phyloP scores from a whole-genome alignment of 768 basidiomycete genomes.

The Hydnomerulius pinastri region DNA sequence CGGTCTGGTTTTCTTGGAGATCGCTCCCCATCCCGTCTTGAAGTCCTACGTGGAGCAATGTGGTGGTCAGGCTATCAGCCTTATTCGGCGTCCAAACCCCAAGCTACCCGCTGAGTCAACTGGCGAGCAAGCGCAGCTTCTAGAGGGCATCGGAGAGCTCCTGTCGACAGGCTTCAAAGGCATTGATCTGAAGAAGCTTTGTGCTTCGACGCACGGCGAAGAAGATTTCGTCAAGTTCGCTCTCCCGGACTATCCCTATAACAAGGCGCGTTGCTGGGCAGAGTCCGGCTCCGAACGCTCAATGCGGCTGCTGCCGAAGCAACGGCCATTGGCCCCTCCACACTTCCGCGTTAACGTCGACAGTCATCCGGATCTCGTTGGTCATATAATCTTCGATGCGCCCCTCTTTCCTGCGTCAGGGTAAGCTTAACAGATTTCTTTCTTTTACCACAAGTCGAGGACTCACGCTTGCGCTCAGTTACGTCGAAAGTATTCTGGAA shows the following conservation, averaged over 20 bases:
- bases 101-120: constrained; percentile 14
- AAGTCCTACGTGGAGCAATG: constrained; percentile 23
- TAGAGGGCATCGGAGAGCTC: constrained; percentile 20
- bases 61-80: constrained; percentile 17
- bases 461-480: neutral
- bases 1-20: constrained; percentile 17
- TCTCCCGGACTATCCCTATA: constrained; percentile 24
- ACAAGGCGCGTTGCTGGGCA: constrained; percentile 17
- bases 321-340: constrained; percentile 34
- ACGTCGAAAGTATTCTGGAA: constrained; percentile 18
- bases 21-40: constrained; percentile 25
- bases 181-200: constrained; percentile 15
- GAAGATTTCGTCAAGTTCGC: constrained; percentile 11
- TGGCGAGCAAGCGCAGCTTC: constrained; percentile 16
- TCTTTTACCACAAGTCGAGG: neutral
- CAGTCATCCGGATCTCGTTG: constrained; percentile 31
- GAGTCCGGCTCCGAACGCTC: constrained; percentile 15
- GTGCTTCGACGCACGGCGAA: neutral
- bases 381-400: constrained; percentile 42
- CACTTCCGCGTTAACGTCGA: constrained; percentile 30
- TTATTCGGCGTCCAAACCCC: constrained; percentile 20
- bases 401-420: constrained; percentile 45
- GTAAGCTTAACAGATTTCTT: constrained; percentile 33
- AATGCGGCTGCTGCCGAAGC: constrained; percentile 12
- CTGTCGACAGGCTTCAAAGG: constrained; percentile 12